Evolutionary conservation across 1,284 basidiomycete genomes (phyloP), one percentile per base, ranked within the genome.

Genomic region (Ceratobasidium sp.): DNA sequence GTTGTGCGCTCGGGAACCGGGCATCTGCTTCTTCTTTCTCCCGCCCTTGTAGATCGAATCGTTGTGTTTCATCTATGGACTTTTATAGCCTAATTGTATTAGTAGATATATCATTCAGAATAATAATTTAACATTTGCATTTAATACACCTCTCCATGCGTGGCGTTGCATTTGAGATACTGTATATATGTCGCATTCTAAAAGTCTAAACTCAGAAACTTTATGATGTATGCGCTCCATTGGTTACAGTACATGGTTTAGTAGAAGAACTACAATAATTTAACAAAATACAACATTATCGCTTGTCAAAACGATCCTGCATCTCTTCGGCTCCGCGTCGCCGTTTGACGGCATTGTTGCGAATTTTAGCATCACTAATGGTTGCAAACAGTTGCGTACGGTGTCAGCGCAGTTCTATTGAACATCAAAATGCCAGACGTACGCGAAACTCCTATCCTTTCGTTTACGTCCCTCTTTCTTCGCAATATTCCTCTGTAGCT

Each of bases 391-490:
- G 20, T 8, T 23, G 51, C 28, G n/a, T n/a, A 8, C 35, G 58
- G 26, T 54, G 8, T 66, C 45, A 35, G 23, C 35, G 13, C 10
- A 61, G n/a, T n/a, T n/a, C n/a, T 28, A 31, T 31, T 7, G 10
- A 37, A 33, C 11, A 35, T 67, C 31, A 53, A 28, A 33, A n/a
- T n/a, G n/a, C n/a, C n/a, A 26, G 39, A 83, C 82, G 82, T 79
- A 83, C 81, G 81, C 81, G 79, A 84, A 84, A 35, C 82, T 80
- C 73, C 84, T 82, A 60, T 82, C 81, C 84, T 94, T 95, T 81
- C 94, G 85, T 83, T 96, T 96, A 82, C 91, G 88, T 80, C 92
- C 92, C 79, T 94, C 92, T 84, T 94, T 92, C 85, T 95, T 95
- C 79, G 88, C 85, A 10, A 84, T 83, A 80, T 93, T 92, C 79